Percentiles rank a stretch among this genome's conserved stretches.
These are phyloP conservation scores for Paecilomyces niveus DNA, from an alignment of 2,329 filamentous ascomycete genomes.

Conservation along the genomic window DNA sequence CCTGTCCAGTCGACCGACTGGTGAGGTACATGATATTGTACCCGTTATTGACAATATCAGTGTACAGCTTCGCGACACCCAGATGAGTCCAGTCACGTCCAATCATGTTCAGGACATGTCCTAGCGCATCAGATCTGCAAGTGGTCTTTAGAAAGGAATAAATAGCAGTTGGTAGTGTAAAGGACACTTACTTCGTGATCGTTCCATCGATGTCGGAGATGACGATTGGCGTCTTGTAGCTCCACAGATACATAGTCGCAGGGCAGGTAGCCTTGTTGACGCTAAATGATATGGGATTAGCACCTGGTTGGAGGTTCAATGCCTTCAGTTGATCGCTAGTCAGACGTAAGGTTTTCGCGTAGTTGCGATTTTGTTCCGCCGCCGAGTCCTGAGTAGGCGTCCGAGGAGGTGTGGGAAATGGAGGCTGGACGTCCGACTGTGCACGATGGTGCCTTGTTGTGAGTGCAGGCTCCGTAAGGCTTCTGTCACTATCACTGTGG, in stretches of 20 bases:
- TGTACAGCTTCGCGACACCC: slow-evolving; percentile 94
- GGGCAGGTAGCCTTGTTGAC: slow-evolving; percentile 91
- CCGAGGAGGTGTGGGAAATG: slow-evolving; percentile 53
- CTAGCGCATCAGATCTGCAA: slow-evolving; percentile 69
- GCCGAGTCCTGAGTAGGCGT: slow-evolving; percentile 44
- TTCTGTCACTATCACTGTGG: slow-evolving; percentile 73
- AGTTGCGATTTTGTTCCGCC: slow-evolving; percentile 73
- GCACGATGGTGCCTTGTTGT: slow-evolving; percentile 46
- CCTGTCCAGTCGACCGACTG: slow-evolving; percentile 85
- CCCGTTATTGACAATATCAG: slow-evolving; percentile 87
- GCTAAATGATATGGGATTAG: slow-evolving; percentile 91
- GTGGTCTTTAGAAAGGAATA: slow-evolving; percentile 10
- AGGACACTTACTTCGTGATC: slow-evolving; percentile 67
- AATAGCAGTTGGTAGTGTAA: not conserved
- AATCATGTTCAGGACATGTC: slow-evolving; percentile 93
- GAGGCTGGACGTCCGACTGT: slow-evolving; percentile 63
- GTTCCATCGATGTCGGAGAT: slow-evolving; percentile 99
- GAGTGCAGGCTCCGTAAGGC: slow-evolving; percentile 59
- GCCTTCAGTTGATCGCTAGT: slow-evolving; percentile 93
- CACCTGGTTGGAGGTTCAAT: slow-evolving; percentile 72
- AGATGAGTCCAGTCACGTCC: slow-evolving; percentile 97
- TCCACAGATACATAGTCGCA: slow-evolving; percentile 92
- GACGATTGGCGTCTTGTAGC: slow-evolving; percentile 82
- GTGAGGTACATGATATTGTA: slow-evolving; percentile 99
- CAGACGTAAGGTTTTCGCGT: slow-evolving; percentile 90